phyloP scores from a whole-genome alignment of 1,284 basidiomycete genomes.

The Marasmius oreades region DNA sequence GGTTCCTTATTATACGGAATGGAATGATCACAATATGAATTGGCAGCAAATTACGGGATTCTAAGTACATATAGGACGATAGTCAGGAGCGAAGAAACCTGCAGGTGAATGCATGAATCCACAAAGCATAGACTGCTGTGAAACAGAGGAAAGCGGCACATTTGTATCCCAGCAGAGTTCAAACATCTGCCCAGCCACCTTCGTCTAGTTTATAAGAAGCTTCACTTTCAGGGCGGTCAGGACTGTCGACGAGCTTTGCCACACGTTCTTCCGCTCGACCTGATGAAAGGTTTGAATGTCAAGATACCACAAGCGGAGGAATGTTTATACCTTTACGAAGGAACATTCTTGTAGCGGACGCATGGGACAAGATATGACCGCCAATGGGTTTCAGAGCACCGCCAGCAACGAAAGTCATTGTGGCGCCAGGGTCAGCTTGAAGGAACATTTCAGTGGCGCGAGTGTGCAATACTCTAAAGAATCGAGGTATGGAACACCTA shows the following conservation, averaged over 20 bases:
- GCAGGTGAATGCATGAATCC: not conserved
- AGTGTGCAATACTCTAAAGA: not conserved
- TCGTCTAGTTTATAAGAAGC: constrained; percentile 89
- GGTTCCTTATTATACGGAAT: too few relatives aligned
- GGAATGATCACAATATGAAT: too few relatives aligned
- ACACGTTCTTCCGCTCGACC: constrained; percentile 93
- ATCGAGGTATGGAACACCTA: constrained; percentile 26
- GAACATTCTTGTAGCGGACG: constrained; percentile 80
- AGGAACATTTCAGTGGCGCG: constrained; percentile 11
- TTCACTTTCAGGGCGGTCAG: constrained; percentile 89
- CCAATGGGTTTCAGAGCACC: constrained; percentile 85
- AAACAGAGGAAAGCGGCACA: too few relatives aligned
- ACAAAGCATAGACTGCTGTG: not conserved
- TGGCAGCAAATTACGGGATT: not conserved
- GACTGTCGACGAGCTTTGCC: constrained; percentile 92
- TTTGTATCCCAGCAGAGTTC: constrained; percentile 18
- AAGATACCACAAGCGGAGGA: not conserved
- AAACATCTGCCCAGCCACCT: constrained; percentile 81
- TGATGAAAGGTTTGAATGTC: constrained; percentile 22
- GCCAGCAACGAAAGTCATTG: constrained; percentile 91
- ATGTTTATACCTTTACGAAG: constrained; percentile 72
- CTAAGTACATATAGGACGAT: not conserved
- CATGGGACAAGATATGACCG: constrained; percentile 84
- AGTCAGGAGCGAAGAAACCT: not conserved
- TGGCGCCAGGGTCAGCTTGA: constrained; percentile 87